phyloP scores from a whole-genome alignment of 2,329 filamentous ascomycete genomes.

The Paraphaeosphaeria sporulosa region DNA sequence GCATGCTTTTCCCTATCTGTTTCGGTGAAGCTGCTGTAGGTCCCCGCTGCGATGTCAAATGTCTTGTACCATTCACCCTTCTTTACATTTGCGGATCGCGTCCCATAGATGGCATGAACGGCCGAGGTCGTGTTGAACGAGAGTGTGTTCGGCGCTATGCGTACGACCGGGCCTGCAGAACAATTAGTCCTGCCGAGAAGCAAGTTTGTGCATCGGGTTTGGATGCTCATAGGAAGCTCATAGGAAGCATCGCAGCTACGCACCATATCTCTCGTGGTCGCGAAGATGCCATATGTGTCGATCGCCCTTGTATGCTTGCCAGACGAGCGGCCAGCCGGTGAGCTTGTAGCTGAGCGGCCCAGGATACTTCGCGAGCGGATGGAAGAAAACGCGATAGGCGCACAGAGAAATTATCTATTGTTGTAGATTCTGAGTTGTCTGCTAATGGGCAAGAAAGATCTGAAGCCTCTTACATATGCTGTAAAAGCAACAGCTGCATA shows the following conservation, averaged over 20 bases:
- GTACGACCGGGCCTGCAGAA: conserved; percentile 31
- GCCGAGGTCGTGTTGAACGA: conserved; percentile 38
- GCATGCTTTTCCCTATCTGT: conserved; percentile 52
- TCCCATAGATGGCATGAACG: conserved; percentile 34
- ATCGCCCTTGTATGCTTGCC: conserved; percentile 36
- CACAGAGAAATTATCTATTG: conserved; percentile 18
- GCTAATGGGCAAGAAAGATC: not conserved
- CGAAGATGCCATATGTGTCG: conserved; percentile 35
- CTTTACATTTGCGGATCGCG: conserved; percentile 51
- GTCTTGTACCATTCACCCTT: conserved; percentile 57
- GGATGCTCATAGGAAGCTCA: not conserved
- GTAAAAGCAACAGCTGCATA: conserved; percentile 5
- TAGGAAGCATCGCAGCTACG: not conserved
- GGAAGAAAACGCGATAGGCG: conserved; percentile 33
- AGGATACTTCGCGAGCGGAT: conserved; percentile 36
- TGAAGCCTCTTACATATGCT: conserved; percentile 14
- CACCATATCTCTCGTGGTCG: conserved; percentile 38
- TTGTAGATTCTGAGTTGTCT: not conserved
- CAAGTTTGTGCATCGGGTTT: not conserved
- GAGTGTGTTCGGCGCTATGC: conserved; percentile 35
- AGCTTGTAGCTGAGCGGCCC: conserved; percentile 36
- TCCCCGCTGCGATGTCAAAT: conserved; percentile 49
- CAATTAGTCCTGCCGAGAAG: not conserved
- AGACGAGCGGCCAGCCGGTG: conserved; percentile 33
- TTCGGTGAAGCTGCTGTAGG: conserved; percentile 50